Evolutionary conservation across 257 asterid species (phyloP), one percentile per base, ranked within the genome.

Genomic region (Solanum chilense): DNA sequence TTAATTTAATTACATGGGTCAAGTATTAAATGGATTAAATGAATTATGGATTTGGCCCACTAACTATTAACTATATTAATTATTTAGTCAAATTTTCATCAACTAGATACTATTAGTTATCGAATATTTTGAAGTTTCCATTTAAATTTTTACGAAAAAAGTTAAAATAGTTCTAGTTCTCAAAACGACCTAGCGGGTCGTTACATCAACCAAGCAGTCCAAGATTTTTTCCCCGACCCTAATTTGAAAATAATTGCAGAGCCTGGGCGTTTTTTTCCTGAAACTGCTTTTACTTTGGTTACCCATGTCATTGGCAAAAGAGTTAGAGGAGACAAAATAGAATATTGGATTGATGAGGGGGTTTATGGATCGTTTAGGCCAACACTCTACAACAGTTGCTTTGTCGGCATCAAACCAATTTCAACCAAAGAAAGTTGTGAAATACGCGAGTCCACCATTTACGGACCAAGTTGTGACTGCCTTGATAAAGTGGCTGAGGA

Each of bases 271-370:
- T 86, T 73, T 33, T 86, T 86, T 45, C 33, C 88, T 18, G 88
- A 86, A 42, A 86, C 42, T 2, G 44, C 85, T 13, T 76, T 86
- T 82, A 86, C 75, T 2, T 49, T 86, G 29, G 88, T 78, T 23
- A 62, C 88, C 0, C 68, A 75, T 69, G 85, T 86, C 45, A 74
- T 86, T 9, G 88, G 85, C 6, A 86, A 74, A 58, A 37, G 88
- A 35, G 23, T n/a, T 7, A 62, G 88, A 27, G 88, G 88, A 25
- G 88, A 74, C 23, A 74, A 58, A 45, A 35, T 42, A 49, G 85
- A 86, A 66, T 86, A 86, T 68, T 86, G 88, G 88, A 86, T 86
- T 45, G 73, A 86, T 41, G 88, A 86, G 12, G 88, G 88, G 3
- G 58, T 86, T 41, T 86, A 86, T 68, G 88, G 88, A 39, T 76